Conservation (phyloP, 495 filamentous ascomycete genomes). For the Parathielavia appendiculata region DNA sequence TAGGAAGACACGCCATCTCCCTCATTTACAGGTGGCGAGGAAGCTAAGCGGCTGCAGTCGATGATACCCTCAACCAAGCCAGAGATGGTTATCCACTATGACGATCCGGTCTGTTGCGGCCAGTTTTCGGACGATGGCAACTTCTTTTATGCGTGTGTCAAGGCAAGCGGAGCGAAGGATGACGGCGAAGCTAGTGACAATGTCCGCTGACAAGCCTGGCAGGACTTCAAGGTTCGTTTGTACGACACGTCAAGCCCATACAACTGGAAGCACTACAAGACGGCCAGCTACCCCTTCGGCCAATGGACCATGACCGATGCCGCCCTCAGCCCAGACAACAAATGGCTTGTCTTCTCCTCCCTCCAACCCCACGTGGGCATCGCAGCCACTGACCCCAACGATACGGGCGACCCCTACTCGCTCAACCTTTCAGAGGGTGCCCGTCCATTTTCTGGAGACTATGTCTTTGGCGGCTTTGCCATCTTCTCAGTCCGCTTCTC, state of each 20-base stretch:
- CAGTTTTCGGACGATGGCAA: conserved; percentile 97
- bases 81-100: conserved; percentile 84
- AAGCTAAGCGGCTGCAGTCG: conserved; percentile 38
- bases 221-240: conserved; percentile 87
- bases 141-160: conserved; percentile 92
- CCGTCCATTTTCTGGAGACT: conserved; percentile 35
- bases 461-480: conserved; percentile 38
- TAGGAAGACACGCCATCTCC: neutral
- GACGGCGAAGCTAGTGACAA: neutral
- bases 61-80: conserved; percentile 68
- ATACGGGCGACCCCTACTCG: conserved; percentile 67
- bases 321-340: conserved; percentile 85
- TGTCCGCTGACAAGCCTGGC: neutral
- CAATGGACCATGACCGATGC: conserved; percentile 97
- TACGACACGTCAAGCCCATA: conserved; percentile 97
- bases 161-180: conserved; percentile 31
- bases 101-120: conserved; percentile 82
- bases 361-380: conserved; percentile 77
- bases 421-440: conserved; percentile 60
- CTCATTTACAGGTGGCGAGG: neutral
- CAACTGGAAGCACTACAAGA: conserved; percentile 94
- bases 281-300: conserved; percentile 75
- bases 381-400: conserved; percentile 78
- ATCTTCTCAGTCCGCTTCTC: conserved; percentile 94
- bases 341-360: conserved; percentile 81